A percentile compares a stretch with the other conserved stretches of the same genome.
Evolutionary conservation across 2,329 filamentous ascomycete species (phyloP).

Genomic region (Cladophialophora exuberans): DNA sequence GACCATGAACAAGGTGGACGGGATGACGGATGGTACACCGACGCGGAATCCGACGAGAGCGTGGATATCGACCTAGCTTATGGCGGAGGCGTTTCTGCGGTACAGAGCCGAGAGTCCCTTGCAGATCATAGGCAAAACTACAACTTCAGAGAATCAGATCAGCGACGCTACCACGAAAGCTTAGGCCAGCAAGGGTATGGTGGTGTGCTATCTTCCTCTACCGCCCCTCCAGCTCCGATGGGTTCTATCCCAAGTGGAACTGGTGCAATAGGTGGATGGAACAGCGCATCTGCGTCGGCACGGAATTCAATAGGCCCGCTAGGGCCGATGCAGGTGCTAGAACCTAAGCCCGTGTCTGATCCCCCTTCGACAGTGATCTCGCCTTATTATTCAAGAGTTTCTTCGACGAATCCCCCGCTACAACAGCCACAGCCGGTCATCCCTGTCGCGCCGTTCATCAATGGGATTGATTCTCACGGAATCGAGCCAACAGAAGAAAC

Average conservation of each 20-base stretch:
- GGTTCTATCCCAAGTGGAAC: constrained; percentile 47
- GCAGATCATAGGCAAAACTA: constrained; percentile 45
- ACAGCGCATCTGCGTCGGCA: constrained; percentile 30
- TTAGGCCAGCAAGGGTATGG: neutral
- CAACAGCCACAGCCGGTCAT: constrained; percentile 81
- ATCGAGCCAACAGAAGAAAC: neutral
- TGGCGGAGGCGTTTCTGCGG: constrained; percentile 50
- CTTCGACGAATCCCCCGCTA: constrained; percentile 61
- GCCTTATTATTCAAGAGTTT: constrained; percentile 10
- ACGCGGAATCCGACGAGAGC: constrained; percentile 56
- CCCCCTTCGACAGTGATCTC: neutral
- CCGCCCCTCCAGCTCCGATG: constrained; percentile 34
- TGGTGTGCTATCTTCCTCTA: constrained; percentile 20
- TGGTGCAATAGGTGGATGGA: constrained; percentile 46
- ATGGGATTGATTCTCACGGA: constrained; percentile 1
- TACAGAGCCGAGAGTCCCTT: constrained; percentile 56
- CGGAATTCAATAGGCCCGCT: constrained; percentile 34
- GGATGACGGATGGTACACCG: constrained; percentile 63
- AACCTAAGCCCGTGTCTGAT: constrained; percentile 27
- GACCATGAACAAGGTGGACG: constrained; percentile 37
- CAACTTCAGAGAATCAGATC: constrained; percentile 30
- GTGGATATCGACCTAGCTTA: constrained; percentile 64
- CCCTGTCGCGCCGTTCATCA: constrained; percentile 61
- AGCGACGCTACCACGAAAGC: neutral
- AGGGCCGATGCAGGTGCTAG: constrained; percentile 65